Percentiles rank a stretch among this genome's conserved stretches.
These are phyloP conservation scores for Candida nitratophila DNA, from an alignment of 805 yeast genomes.

Conservation along the genomic window DNA sequence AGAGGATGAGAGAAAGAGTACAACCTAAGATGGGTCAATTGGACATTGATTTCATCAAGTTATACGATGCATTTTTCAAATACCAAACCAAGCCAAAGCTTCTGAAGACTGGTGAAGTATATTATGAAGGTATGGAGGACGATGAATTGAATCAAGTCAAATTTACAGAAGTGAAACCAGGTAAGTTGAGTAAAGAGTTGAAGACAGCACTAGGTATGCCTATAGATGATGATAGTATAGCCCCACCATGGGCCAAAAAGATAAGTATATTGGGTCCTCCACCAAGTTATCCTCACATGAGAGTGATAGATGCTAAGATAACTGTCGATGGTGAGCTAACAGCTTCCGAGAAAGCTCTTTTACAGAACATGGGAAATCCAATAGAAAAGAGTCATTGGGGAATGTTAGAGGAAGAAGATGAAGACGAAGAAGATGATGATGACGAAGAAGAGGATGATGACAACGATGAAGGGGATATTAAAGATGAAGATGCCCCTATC, in stretches of 20 bases:
- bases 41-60: constrained; percentile 77
- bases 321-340: constrained; percentile 24
- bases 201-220: constrained; percentile 63
- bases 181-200: constrained; percentile 55
- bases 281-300: constrained; percentile 66
- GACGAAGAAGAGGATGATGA: constrained; percentile 19
- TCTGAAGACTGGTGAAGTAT: constrained; percentile 66
- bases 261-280: constrained; percentile 76
- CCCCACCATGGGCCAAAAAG: constrained; percentile 76
- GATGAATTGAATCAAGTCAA: constrained; percentile 30
- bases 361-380: constrained; percentile 15
- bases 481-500: constrained; percentile 17
- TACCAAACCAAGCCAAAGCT: constrained; percentile 69
- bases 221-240: constrained; percentile 28
- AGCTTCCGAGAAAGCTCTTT: constrained; percentile 12
- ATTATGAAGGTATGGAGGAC: constrained; percentile 59
- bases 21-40: constrained; percentile 84
- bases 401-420: constrained; percentile 25
- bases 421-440: constrained; percentile 25
- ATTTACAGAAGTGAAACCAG: constrained; percentile 42
- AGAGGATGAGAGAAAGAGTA: constrained; percentile 71
- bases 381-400: constrained; percentile 26
- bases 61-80: constrained; percentile 84
- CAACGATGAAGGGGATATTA: constrained; percentile 17
- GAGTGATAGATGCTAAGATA: constrained; percentile 34